Evolutionary conservation across 1,284 basidiomycete genomes (phyloP), one percentile per base, ranked within the genome.

Genomic region (Trichosporon sp.): DNA sequence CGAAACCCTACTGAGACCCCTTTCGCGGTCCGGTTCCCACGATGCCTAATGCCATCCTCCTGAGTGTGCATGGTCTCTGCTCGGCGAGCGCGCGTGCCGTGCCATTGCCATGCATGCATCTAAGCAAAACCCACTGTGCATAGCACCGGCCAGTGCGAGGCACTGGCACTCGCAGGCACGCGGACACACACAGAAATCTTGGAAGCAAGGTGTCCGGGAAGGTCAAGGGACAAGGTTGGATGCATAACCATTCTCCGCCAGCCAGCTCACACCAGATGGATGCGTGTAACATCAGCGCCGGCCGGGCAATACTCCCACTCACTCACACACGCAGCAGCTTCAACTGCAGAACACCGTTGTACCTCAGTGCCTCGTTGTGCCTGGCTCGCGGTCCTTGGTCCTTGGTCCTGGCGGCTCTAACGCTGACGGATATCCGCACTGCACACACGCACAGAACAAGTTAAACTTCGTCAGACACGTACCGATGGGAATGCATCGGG

Each of bases 1-100:
- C 49, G 49, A 54, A 54, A 54, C 49, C 49, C 49, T 54, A 25
- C 49, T 27, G 49, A 54, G 31, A 54, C 49, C 49, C 49, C 31
- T 29, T 54, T 54, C 25, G 49, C 14, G 7, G 16, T 13, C 25
- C 25, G 27, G 49, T 54, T 54, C 49, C 49, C 49, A 54, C 49
- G 49, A 44, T 44, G 6, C 16, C 19, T 6, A 21, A 6, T 44
- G n/a, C 34, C n/a, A n/a, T n/a, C n/a, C n/a, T n/a, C n/a, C n/a
- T n/a, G n/a, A n/a, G n/a, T n/a, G n/a, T 46, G 8, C 44, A 23
- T 3, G 34, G 21, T 9, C 25, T 19, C 49, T 29, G 49, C 19
- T 54, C 49, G 49, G 25, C 49, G 25, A 29, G 49, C 25, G 27
- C 25, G 14, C n/a, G n/a, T n/a, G n/a, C n/a, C n/a, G n/a, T n/a